Evolutionary conservation across 2,329 filamentous ascomycete species (phyloP).

Genomic region (Cordyceps pruinosa): DNA sequence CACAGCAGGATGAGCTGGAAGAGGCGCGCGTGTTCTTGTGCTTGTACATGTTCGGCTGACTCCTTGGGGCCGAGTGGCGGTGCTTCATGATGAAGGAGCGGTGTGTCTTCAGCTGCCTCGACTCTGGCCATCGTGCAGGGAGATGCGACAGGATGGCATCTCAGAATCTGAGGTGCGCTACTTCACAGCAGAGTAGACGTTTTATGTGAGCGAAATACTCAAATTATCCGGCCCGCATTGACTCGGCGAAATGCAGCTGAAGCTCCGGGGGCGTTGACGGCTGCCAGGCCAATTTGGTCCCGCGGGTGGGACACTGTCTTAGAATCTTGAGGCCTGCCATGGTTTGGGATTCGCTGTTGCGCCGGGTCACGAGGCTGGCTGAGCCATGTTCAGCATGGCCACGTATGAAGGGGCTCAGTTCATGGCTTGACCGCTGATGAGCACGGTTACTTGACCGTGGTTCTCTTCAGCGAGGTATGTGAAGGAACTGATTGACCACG

Average conservation of each 20-base stretch:
- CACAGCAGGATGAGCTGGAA: constrained; percentile 63
- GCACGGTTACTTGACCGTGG: not conserved
- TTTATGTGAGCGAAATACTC: not conserved
- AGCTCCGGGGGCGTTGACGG: too few relatives aligned
- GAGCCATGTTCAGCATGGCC: too few relatives aligned
- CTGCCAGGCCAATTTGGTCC: too few relatives aligned
- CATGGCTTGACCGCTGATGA: not conserved
- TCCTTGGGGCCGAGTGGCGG: not conserved
- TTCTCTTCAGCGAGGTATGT: not conserved
- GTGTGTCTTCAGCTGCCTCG: not conserved
- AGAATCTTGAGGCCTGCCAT: not conserved
- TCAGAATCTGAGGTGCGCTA: too few relatives aligned
- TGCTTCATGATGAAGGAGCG: not conserved
- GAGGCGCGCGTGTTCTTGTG: not conserved
- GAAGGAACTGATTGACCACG: too few relatives aligned
- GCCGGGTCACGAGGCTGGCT: too few relatives aligned
- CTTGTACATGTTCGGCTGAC: not conserved
- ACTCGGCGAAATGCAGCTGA: not conserved
- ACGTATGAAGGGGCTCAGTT: not conserved
- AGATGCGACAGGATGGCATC: too few relatives aligned
- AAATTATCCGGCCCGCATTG: not conserved
- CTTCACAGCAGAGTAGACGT: too few relatives aligned
- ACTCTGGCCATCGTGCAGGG: too few relatives aligned
- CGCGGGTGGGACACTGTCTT: not conserved
- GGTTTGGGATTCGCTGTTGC: too few relatives aligned